phyloP scores from a whole-genome alignment of 345 rosid genomes.

The Ceriops zippeliana region DNA sequence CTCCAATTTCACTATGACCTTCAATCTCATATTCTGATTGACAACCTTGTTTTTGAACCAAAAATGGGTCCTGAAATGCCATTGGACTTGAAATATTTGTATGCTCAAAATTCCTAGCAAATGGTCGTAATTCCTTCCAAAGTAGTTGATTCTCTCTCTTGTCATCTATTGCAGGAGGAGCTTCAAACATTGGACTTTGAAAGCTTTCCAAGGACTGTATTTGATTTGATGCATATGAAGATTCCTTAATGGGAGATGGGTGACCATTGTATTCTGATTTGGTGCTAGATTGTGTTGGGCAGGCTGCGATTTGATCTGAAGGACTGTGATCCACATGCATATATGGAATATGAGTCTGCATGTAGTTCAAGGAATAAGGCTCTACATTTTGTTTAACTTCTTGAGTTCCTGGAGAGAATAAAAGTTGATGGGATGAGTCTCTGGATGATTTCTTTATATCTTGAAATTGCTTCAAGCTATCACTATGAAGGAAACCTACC shows the following conservation, averaged over 20 bases:
- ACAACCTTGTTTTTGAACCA: conserved; percentile 37
- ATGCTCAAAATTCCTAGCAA: conserved; percentile 30
- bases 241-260: conserved; percentile 42
- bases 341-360: conserved; percentile 23
- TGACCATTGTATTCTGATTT: conserved; percentile 47
- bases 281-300: conserved; percentile 43
- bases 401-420: conserved; percentile 26
- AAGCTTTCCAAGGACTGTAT: conserved; percentile 45
- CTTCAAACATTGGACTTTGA: conserved; percentile 33
- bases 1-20: conserved; percentile 43
- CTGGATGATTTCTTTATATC: conserved; percentile 26
- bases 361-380: conserved; percentile 28
- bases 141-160: conserved; percentile 29
- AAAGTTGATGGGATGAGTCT: conserved; percentile 29
- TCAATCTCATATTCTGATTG: conserved; percentile 35
- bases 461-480: conserved; percentile 30
- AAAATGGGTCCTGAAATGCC: conserved; percentile 38
- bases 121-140: conserved; percentile 27
- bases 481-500: conserved; percentile 39
- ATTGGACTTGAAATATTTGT: conserved; percentile 30
- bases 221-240: conserved; percentile 59
- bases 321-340: conserved; percentile 31
- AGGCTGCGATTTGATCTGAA: conserved; percentile 46
- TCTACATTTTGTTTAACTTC: conserved; percentile 21
- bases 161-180: conserved; percentile 29